phyloP scores from a whole-genome alignment of 139 green algal genomes.

The Micractinium conductrix region DNA sequence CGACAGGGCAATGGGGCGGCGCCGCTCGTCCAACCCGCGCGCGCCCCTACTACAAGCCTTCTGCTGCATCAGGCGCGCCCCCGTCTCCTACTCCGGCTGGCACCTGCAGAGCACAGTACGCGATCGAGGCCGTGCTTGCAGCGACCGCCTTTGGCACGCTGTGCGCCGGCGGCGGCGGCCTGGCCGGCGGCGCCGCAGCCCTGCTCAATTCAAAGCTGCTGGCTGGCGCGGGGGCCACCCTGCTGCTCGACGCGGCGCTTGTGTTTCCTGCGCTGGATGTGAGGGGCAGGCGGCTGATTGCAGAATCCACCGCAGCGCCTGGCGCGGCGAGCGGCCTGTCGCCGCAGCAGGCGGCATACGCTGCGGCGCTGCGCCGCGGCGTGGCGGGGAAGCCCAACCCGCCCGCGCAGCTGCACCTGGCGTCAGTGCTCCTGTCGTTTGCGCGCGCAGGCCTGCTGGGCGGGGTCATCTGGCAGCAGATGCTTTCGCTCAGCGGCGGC shows the following conservation, averaged over 20 bases:
- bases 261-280: constrained; percentile 12
- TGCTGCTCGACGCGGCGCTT: background rate
- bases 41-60: background rate
- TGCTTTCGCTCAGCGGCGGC: too few species aligned
- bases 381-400: background rate
- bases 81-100: too few species aligned
- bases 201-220: background rate
- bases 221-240: background rate
- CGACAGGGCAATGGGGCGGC: too few species aligned
- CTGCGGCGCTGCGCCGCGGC: background rate
- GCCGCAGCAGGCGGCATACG: background rate
- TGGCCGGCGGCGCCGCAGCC: background rate
- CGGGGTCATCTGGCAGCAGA: background rate
- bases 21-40: too few species aligned
- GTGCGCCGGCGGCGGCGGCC: background rate
- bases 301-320: background rate
- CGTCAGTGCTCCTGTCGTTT: constrained; percentile 7
- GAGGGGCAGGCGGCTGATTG: background rate
- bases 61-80: too few species aligned
- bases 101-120: constrained; percentile 4
- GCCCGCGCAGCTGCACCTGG: constrained; percentile 5
- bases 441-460: constrained; percentile 10
- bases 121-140: background rate
- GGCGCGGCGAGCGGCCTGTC: background rate
- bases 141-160: background rate